Evolutionary conservation across 768 basidiomycete genomes (phyloP).

Genomic region (Psilocybe sp.): DNA sequence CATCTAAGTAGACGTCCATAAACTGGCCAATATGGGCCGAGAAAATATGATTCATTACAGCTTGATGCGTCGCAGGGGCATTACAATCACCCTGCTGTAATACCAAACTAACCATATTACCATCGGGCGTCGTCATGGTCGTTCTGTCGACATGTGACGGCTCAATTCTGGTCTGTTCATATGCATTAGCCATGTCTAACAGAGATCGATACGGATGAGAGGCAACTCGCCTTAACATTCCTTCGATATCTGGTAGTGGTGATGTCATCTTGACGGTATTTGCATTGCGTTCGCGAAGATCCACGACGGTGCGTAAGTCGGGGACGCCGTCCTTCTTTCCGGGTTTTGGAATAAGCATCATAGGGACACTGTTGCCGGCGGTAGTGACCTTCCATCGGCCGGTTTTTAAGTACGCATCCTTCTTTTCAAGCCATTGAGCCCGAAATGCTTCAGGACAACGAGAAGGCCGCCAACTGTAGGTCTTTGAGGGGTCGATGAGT

Average conservation of each 20-base stretch:
- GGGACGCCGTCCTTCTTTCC: constrained; percentile 14
- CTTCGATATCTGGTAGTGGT: constrained; percentile 39
- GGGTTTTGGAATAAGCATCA: constrained; percentile 31
- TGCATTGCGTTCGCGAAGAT: constrained; percentile 31
- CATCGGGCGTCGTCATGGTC: constrained; percentile 33
- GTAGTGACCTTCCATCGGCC: constrained; percentile 28
- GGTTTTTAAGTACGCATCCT: constrained; percentile 23
- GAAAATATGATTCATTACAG: constrained; percentile 39
- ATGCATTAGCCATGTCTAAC: constrained; percentile 37
- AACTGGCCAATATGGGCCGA: constrained; percentile 27
- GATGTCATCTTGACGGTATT: constrained; percentile 35
- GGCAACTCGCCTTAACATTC: constrained; percentile 30
- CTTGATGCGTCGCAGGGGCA: constrained; percentile 38
- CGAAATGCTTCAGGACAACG: constrained; percentile 35
- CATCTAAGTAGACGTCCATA: constrained; percentile 38
- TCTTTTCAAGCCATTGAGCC: constrained; percentile 27
- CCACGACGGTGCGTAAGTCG: constrained; percentile 29
- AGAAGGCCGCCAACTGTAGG: constrained; percentile 30
- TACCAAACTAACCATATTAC: constrained; percentile 38
- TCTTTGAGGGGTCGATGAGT: constrained; percentile 30
- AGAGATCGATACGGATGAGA: constrained; percentile 24
- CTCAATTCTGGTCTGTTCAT: constrained; percentile 35
- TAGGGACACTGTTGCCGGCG: constrained; percentile 30
- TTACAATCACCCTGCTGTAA: constrained; percentile 29
- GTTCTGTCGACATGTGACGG: constrained; percentile 21